Evolutionary conservation across 2,329 filamentous ascomycete genomes (phyloP), one percentile per base, ranked within the genome.

Genomic region (Diplodia corticola): DNA sequence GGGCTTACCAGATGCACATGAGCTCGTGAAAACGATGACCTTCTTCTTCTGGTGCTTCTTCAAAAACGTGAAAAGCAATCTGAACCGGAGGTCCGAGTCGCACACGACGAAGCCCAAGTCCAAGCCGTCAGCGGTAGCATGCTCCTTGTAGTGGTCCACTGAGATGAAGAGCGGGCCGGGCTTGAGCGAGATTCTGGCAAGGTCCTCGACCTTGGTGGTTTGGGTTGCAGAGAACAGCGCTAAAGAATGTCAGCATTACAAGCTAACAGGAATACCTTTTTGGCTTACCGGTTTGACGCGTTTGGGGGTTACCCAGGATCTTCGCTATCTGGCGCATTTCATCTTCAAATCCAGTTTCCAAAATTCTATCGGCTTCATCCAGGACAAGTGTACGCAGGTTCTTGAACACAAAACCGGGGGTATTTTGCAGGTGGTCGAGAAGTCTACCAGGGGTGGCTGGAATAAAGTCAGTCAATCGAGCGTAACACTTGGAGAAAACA

Each of bases 161-260:
- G 98, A 97, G 84, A 99, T 95, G 80, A 97, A 98, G 13, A 99
- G 83, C 1, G 95, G 95, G 2, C 94, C 93, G 0, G 92, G 90
- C 40, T 93, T 88, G 55, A 99, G 85, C 4, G 95, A 99, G 75
- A 99, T 96, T 69, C 95, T 86, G 1, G 95, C 95, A 64, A 99
- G 85, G 79, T 99, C 95, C 80, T 98, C 94, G 71, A 99, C 95
- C 81, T 99, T 98, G 65, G 94, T 98, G 3, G 95, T 99, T 79
- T 98, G 95, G 4, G 95, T 99, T 15, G 95, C 95, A 15, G 93
- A 97, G 84, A 99, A 99, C n/a, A 99, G 86, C 89, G 96, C 95
- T 0, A 93, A 7, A n/a, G 10, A 0, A 53, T 10, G 13, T 30
- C 28, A n/a, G 24, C n/a, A 30, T 15, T n/a, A 7, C n/a, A 30